Conservation (phyloP, 768 basidiomycete genomes). For the Termitomyces sp. region DNA sequence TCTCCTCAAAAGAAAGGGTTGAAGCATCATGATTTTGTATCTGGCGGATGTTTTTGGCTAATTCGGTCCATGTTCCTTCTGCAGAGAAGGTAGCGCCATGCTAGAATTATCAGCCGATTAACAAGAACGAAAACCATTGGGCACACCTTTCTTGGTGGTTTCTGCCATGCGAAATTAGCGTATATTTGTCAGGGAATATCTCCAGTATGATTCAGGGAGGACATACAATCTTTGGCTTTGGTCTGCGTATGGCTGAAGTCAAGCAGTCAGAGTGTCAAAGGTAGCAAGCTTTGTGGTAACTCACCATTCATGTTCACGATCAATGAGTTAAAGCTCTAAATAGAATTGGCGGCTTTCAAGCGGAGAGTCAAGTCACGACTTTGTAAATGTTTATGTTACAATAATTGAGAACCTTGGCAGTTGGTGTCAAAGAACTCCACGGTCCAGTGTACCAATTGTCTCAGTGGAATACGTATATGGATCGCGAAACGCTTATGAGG, state of each 20-base stretch:
- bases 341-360: neutral
- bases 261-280: neutral
- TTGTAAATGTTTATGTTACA: neutral
- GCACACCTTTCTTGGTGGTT: slow-evolving; percentile 40
- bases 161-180: slow-evolving; percentile 22
- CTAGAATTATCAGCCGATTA: slow-evolving; percentile 28
- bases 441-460: neutral
- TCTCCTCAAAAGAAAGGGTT: slow-evolving; percentile 66
- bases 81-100: slow-evolving; percentile 71
- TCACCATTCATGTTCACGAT: slow-evolving; percentile 2
- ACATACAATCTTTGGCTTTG: slow-evolving; percentile 43
- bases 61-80: slow-evolving; percentile 76
- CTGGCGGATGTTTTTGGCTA: slow-evolving; percentile 84
- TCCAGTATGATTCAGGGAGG: slow-evolving; percentile 2
- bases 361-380: neutral
- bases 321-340: neutral
- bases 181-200: neutral
- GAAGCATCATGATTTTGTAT: slow-evolving; percentile 93
- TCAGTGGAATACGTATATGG: neutral
- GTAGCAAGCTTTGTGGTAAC: neutral
- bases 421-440: too few species aligned
- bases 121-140: neutral
- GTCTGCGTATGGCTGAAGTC: slow-evolving; percentile 28
- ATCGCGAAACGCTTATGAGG: neutral
- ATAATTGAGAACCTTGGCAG: neutral